Evolutionary conservation across 129 eudicot genomes (phyloP).

Genomic region (Glebionis coronaria): DNA sequence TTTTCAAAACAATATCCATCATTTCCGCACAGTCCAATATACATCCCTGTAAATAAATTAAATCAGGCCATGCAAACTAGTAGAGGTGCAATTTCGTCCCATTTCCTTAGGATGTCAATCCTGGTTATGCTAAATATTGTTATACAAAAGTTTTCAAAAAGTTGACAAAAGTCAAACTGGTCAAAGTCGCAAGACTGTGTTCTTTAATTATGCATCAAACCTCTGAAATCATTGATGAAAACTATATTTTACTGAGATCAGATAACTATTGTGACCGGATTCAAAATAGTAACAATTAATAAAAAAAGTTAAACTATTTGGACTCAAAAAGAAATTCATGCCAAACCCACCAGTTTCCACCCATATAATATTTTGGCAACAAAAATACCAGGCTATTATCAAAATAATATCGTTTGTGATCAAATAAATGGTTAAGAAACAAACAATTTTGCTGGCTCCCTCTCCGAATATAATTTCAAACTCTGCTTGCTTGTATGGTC

Average conservation of each 20-base stretch:
- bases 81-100: neutral
- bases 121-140: neutral
- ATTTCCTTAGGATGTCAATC: neutral
- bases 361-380: too few species aligned
- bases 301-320: neutral
- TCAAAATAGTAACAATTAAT: neutral
- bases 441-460: constrained; percentile 87
- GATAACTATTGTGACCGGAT: neutral
- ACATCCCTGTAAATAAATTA: constrained; percentile 63
- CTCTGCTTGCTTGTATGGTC: constrained; percentile 99
- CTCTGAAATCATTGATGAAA: neutral
- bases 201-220: neutral
- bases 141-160: neutral
- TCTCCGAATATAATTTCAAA: constrained; percentile 96
- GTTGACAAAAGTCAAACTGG: neutral
- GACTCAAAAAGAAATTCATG: neutral
- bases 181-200: neutral
- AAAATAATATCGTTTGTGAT: neutral
- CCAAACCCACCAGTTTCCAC: neutral
- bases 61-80: constrained; percentile 12
- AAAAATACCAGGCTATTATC: too few species aligned
- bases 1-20: constrained; percentile 73
- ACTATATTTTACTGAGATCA: neutral
- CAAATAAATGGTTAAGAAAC: constrained; percentile 16
- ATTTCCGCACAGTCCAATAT: constrained; percentile 96